A percentile compares a stretch with the other conserved stretches of the same genome.
phyloP scores from a whole-genome alignment of 257 asterid species.

The Solanum pinnatisectum region DNA sequence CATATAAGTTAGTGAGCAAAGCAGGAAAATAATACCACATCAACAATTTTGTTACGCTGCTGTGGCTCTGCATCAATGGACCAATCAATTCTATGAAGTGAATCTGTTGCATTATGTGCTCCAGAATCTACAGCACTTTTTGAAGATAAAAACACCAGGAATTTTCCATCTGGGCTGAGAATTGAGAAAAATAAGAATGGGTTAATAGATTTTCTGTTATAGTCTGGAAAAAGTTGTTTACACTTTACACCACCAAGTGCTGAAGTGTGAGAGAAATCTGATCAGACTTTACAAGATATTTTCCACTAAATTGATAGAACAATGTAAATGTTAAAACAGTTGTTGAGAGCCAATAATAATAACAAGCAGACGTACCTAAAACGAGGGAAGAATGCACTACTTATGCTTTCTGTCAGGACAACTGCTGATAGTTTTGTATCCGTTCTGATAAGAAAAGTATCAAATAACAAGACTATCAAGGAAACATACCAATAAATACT shows the following conservation, averaged over 20 bases:
- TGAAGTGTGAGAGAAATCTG: not conserved
- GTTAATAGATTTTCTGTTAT: not conserved
- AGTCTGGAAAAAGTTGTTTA: not conserved
- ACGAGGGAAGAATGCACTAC: conserved; percentile 71
- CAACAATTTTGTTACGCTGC: conserved; percentile 32
- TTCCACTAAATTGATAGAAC: not conserved
- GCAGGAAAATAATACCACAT: conserved; percentile 47
- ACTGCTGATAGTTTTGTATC: conserved; percentile 14
- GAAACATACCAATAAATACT: not conserved
- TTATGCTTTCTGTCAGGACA: conserved; percentile 48
- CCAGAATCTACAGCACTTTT: conserved; percentile 78
- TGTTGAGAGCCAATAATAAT: not conserved
- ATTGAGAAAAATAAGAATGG: not conserved
- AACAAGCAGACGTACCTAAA: conserved; percentile 46
- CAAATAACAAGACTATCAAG: not conserved
- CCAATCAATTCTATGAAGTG: conserved; percentile 80
- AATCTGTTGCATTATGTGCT: conserved; percentile 74
- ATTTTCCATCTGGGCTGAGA: conserved; percentile 75
- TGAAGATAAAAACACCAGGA: conserved; percentile 69
- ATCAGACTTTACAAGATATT: not conserved
- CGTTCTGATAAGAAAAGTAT: conserved; percentile 22
- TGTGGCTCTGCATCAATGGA: conserved; percentile 45
- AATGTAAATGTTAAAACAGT: not conserved
- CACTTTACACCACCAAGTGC: not conserved
- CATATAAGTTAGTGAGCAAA: not conserved